phyloP scores from a whole-genome alignment of 805 yeast genomes.

The Yamadazyma akitaensis region DNA sequence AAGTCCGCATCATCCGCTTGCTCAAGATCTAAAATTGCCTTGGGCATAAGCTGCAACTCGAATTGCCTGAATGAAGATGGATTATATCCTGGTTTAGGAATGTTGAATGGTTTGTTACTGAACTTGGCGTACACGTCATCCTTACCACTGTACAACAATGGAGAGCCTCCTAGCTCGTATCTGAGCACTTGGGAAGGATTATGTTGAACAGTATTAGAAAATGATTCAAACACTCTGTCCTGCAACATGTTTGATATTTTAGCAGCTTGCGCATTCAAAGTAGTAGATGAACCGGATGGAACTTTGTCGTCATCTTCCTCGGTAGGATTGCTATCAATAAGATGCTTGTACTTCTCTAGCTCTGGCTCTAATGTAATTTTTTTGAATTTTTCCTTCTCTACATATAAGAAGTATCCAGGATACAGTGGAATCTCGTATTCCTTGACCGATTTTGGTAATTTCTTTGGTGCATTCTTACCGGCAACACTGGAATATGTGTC shows the following conservation, averaged over 20 bases:
- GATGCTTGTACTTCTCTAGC: constrained; percentile 40
- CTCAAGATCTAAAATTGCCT: constrained; percentile 81
- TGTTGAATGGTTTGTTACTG: constrained; percentile 11
- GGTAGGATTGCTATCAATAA: constrained; percentile 49
- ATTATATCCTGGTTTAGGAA: constrained; percentile 61
- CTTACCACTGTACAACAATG: constrained; percentile 66
- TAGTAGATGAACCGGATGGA: constrained; percentile 8
- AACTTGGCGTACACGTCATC: constrained; percentile 47
- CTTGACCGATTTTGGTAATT: constrained; percentile 3
- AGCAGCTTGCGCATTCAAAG: constrained; percentile 21
- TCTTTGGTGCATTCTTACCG: constrained; percentile 9
- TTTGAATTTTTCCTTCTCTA: constrained; percentile 67
- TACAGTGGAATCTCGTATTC: constrained; percentile 40
- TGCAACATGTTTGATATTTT: constrained; percentile 45
- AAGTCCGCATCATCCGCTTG: constrained; percentile 27
- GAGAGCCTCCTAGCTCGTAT: constrained; percentile 76
- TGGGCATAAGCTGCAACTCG: constrained; percentile 94
- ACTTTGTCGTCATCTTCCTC: constrained; percentile 25
- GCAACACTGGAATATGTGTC: constrained; percentile 24
- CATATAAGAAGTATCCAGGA: constrained; percentile 66
- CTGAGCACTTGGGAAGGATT: constrained; percentile 87
- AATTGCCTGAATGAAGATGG: constrained; percentile 61
- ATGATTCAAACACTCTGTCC: constrained; percentile 76
- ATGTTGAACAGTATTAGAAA: constrained; percentile 69
- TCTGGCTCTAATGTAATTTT: constrained; percentile 53